A percentile compares a stretch with the other conserved stretches of the same genome.
phyloP scores from a whole-genome alignment of 176 grass and related monocot species.

The Cenchrus fungigraminus region DNA sequence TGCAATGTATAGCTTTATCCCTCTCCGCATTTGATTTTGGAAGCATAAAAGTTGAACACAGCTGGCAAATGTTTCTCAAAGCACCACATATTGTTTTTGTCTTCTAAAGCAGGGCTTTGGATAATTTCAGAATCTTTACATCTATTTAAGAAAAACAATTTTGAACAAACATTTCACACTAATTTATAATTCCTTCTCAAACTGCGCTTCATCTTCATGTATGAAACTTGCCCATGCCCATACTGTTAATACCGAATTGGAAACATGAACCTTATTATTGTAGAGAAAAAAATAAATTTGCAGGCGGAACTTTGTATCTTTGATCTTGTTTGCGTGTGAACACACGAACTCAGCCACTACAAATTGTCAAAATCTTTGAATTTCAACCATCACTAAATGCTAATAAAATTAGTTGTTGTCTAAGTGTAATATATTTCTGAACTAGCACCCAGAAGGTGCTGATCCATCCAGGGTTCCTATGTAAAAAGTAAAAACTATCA shows the following conservation, averaged over 20 bases:
- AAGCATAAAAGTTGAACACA: constrained; percentile 31
- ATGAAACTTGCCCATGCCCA: not conserved
- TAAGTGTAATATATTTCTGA: constrained; percentile 28
- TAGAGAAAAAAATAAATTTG: not conserved
- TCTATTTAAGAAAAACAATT: not conserved
- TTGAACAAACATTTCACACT: not conserved
- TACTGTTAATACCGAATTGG: constrained; percentile 34
- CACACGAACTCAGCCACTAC: not conserved
- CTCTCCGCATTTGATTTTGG: not conserved
- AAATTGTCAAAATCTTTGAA: not conserved
- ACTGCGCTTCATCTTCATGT: constrained; percentile 4
- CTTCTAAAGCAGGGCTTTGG: not conserved
- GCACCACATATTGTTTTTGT: not conserved
- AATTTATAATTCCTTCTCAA: constrained; percentile 1
- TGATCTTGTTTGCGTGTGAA: not conserved
- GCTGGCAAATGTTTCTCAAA: constrained; percentile 8
- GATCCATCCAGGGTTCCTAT: not conserved
- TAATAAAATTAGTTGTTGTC: constrained; percentile 11
- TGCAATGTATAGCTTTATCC: constrained; percentile 9
- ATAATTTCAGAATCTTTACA: constrained; percentile 30
- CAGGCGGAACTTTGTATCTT: not conserved
- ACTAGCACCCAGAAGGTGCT: not conserved
- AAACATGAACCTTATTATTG: not conserved
- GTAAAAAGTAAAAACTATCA: not conserved
- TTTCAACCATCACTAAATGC: constrained; percentile 11